Evolutionary conservation across 768 basidiomycete species (phyloP), one percentile per base, ranked within the genome.

Genomic region (Leccinum imitatum): DNA sequence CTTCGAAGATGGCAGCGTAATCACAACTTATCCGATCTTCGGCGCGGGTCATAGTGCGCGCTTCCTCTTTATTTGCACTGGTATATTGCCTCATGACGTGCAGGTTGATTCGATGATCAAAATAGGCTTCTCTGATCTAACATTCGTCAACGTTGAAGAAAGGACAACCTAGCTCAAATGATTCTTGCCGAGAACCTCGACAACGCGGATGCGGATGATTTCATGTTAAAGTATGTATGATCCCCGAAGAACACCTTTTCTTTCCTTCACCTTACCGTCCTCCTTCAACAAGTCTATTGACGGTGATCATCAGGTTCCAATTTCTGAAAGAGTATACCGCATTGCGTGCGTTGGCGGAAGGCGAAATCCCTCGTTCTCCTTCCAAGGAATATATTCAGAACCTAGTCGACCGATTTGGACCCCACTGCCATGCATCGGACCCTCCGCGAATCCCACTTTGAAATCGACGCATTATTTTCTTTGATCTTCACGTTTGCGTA

Each of bases 1-100:
- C 27, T 77, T 85, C 60, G 79, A 83, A 31, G 74, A 76, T 52
- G 82, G 83, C 5, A 74, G 74, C 39, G 64, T 70, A 14, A 74
- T 84, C 37, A 74, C 68, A 3, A 68, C 82, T 84, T 7, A 63
- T 27, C 25, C 6, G 25, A 27, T 27, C 25, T 5, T 84, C 37
- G 83, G 80, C 19, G 82, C 83, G 5, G 82, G 31, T 31, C 10
- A 85, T 64, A 82, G 84, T 6, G 71, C 80, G 4, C 75, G 67
- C 59, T 15, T 11, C 37, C 6, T 10, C 53, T 23, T 17, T 27
- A 7, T 41, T 33, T 51, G 5, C 7, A 13, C 15, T 27, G 31
- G 7, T 31, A 31, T 31, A 31, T 31, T 31, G 30, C 10, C 10
- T 31, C 31, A 31, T 31, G 31, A 10, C 30, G 30, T n/a, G 3